Evolutionary conservation across 2,329 filamentous ascomycete genomes (phyloP).

Genomic region (Blumeriella jaapii): DNA sequence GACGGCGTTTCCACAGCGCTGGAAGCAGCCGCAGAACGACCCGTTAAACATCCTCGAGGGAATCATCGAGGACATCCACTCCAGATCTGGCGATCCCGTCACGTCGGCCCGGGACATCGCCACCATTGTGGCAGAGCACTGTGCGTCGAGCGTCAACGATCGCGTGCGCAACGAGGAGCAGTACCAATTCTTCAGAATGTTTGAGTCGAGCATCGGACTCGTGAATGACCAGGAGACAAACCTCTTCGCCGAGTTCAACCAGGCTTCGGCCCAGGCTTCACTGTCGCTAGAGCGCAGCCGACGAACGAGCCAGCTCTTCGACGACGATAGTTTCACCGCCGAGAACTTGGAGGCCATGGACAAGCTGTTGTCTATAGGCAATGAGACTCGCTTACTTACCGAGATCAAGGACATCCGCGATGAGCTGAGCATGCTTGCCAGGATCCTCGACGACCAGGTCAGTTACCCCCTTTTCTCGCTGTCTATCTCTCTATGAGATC

Average conservation of each 20-base stretch:
- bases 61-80: conserved; percentile 23
- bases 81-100: conserved; percentile 26
- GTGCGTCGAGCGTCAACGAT: conserved; percentile 27
- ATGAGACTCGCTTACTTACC: conserved; percentile 32
- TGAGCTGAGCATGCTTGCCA: conserved; percentile 36
- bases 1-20: conserved; percentile 29
- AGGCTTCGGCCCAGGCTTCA: conserved; percentile 19
- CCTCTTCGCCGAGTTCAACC: conserved; percentile 21
- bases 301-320: conserved; percentile 11
- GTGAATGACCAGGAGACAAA: conserved; percentile 20
- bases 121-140: conserved; percentile 31
- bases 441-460: conserved; percentile 30
- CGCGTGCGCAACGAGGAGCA: conserved; percentile 21
- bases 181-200: conserved; percentile 24
- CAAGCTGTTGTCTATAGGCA: conserved; percentile 32
- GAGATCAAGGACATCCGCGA: conserved; percentile 38
- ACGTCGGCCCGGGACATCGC: conserved; percentile 32
- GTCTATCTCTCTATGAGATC: too few relatives aligned
- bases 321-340: too few relatives aligned
- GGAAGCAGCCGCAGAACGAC: conserved; percentile 33
- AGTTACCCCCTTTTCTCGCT: too few relatives aligned
- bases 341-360: conserved; percentile 18
- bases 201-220: conserved; percentile 20
- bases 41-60: conserved; percentile 32
- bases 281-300: conserved; percentile 18